A percentile compares a stretch with the other conserved stretches of the same genome.
These are phyloP conservation scores for Phellinidium pouzarii DNA, from an alignment of 1,284 basidiomycete species.

Conservation along the genomic window DNA sequence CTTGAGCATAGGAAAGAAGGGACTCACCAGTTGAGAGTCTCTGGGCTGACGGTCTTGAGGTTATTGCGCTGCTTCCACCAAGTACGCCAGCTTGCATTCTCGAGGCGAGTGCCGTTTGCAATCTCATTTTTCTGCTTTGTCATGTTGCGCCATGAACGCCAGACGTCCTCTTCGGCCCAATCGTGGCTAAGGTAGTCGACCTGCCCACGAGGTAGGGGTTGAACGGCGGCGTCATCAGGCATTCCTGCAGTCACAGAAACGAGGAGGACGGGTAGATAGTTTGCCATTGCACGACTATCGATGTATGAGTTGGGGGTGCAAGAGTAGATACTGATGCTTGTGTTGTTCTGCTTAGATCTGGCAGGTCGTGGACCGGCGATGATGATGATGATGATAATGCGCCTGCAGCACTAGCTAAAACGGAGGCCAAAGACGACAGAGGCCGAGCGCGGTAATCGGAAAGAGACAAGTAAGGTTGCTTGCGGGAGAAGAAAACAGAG, in stretches of 20 bases:
- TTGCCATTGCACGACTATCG: constrained; percentile 38
- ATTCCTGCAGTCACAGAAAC: constrained; percentile 52
- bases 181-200: constrained; percentile 88
- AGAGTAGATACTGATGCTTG: no score
- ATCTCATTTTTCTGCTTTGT: constrained; percentile 98
- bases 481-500: no score
- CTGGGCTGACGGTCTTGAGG: constrained; percentile 90
- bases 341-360: no score
- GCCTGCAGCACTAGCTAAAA: no score
- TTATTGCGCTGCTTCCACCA: constrained; percentile 99
- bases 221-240: constrained; percentile 59
- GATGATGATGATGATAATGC: no score
- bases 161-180: constrained; percentile 96
- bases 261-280: constrained; percentile 63
- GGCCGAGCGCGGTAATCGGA: no score
- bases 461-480: no score
- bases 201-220: constrained; percentile 61
- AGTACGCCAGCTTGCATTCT: constrained; percentile 97
- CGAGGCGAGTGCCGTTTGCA: constrained; percentile 88
- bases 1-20: constrained; percentile 3
- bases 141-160: constrained; percentile 98
- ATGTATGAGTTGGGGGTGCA: not conserved
- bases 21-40: constrained; percentile 97
- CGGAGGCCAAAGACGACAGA: no score
- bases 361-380: no score